These are phyloP conservation scores for Chionographis japonica DNA, from an alignment of 106 monocot species.

Conservation along the genomic window DNA sequence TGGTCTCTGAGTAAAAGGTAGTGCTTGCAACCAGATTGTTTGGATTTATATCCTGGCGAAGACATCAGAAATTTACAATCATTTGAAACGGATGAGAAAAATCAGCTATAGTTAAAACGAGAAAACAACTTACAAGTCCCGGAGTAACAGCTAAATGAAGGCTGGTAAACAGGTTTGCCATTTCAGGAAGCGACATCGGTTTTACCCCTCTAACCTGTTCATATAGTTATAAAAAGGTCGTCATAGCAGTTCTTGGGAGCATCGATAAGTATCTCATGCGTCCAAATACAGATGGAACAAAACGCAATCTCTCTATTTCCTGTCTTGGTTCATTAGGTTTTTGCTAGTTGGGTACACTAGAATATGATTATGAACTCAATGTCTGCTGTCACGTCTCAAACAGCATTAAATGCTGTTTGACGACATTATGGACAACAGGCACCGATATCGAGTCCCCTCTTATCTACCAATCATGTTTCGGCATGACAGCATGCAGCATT, in stretches of 20 bases:
- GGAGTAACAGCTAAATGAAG: constrained; percentile 77
- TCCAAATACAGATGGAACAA: too few relatives aligned
- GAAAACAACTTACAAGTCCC: constrained; percentile 63
- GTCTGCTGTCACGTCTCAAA: too few relatives aligned
- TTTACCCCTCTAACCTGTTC: constrained; percentile 93
- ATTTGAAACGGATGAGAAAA: constrained; percentile 1
- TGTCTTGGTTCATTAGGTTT: too few relatives aligned
- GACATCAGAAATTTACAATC: constrained; percentile 5
- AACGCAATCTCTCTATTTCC: too few relatives aligned
- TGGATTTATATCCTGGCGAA: constrained; percentile 77
- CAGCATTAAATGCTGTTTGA: too few relatives aligned
- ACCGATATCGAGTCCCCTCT: too few relatives aligned
- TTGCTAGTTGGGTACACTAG: too few relatives aligned
- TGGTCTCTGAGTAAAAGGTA: constrained; percentile 79
- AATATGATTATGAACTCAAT: too few relatives aligned
- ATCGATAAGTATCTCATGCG: too few relatives aligned
- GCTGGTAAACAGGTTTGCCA: constrained; percentile 69
- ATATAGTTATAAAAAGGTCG: neutral
- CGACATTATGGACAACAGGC: too few relatives aligned
- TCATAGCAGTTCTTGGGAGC: neutral
- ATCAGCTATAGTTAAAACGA: neutral
- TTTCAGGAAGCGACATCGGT: constrained; percentile 76
- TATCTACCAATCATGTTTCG: too few relatives aligned
- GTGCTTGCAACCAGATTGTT: constrained; percentile 91
- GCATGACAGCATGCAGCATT: too few relatives aligned